These are phyloP conservation scores for Paramecium caudatum DNA, from an alignment of 73 alveolate species.

Conservation along the genomic window DNA sequence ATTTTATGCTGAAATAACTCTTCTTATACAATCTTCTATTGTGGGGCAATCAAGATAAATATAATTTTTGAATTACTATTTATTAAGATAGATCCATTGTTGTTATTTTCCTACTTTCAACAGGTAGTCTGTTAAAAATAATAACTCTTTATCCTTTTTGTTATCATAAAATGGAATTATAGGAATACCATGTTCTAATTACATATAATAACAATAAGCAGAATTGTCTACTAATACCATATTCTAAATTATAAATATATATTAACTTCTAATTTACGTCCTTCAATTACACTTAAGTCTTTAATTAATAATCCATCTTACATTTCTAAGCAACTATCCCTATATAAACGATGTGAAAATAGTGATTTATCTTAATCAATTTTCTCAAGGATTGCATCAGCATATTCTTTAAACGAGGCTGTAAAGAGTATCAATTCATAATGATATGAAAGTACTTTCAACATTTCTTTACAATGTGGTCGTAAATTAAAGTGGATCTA, in stretches of 20 bases:
- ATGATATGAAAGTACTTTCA: slow-evolving; percentile 83
- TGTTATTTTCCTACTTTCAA: background rate
- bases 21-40: background rate
- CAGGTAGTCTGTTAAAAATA: slow-evolving; percentile 20
- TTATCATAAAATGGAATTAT: slow-evolving; percentile 83
- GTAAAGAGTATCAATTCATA: slow-evolving; percentile 93
- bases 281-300: slow-evolving; percentile 88
- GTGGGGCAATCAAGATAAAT: background rate
- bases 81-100: background rate
- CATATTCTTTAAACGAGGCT: slow-evolving; percentile 93
- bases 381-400: slow-evolving; percentile 88
- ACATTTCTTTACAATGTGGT: slow-evolving; percentile 85
- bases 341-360: slow-evolving; percentile 88
- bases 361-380: slow-evolving; percentile 86
- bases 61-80: background rate
- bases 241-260: background rate
- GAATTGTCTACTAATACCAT: slow-evolving; percentile 44
- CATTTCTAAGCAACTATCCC: slow-evolving; percentile 91
- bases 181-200: slow-evolving; percentile 85
- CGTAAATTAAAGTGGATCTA: slow-evolving; percentile 74
- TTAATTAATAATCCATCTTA: slow-evolving; percentile 85
- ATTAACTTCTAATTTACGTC: slow-evolving; percentile 23
- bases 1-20: background rate
- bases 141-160: slow-evolving; percentile 76
- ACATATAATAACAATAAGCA: slow-evolving; percentile 74